Evolutionary conservation across 2,329 filamentous ascomycete genomes (phyloP).

Genomic region (Cytospora piceae): DNA sequence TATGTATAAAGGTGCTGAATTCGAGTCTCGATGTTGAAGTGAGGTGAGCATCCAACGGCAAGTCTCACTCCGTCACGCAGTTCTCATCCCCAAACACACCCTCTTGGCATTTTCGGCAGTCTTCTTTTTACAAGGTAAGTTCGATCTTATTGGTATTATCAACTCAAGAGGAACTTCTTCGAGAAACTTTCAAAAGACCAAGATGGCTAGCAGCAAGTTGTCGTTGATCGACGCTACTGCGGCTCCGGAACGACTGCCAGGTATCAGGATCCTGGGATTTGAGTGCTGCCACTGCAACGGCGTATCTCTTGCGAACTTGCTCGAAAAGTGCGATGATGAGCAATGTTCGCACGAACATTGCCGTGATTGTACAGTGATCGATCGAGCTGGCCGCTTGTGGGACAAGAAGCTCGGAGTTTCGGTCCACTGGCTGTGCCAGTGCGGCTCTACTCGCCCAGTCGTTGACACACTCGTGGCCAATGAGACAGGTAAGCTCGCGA

Average conservation of each 20-base stretch:
- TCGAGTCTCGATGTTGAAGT: background rate
- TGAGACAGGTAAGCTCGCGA: background rate
- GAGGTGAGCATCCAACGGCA: background rate
- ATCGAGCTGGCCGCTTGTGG: constrained; percentile 4
- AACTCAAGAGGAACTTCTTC: background rate
- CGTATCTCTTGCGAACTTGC: background rate
- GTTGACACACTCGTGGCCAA: background rate
- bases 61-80: background rate
- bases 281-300: constrained; percentile 10
- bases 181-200: background rate
- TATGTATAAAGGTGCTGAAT: background rate
- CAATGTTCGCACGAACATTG: constrained; percentile 5
- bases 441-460: background rate
- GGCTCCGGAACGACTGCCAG: background rate
- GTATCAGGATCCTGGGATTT: background rate
- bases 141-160: background rate
- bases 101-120: background rate
- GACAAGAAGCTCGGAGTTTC: background rate
- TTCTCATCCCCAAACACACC: background rate
- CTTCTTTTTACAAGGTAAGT: background rate
- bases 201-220: background rate
- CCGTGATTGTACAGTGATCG: background rate
- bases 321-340: background rate
- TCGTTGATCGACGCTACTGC: background rate
- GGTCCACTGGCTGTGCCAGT: constrained; percentile 4